Evolutionary conservation across 176 grass and related monocot species (phyloP), one percentile per base, ranked within the genome.

Genomic region (Paspalum notatum): DNA sequence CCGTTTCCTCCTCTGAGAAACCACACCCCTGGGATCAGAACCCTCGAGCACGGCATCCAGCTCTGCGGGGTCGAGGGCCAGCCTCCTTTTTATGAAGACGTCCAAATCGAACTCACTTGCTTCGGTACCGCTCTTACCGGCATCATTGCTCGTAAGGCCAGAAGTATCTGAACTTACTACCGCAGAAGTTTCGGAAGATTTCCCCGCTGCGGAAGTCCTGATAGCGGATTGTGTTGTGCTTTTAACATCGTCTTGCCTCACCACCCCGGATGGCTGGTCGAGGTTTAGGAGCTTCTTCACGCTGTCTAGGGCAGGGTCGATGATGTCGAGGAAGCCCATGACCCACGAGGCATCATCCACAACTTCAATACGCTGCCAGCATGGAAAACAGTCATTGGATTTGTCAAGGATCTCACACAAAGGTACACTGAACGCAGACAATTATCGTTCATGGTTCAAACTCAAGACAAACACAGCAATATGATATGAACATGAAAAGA

Each of bases 341-440:
- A 95, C 83, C 95, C 95, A 98, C 24, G 93, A 91, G 62, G 92
- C 87, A 79, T 98, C 95, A 78, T 98, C 95, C 61, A 98, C 90
- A 77, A 98, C 82, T 76, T 98, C 92, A 0, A 69, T 91, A 77
- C 92, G 92, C 95, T 98, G 90, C 55, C 66, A 64, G 62, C 17
- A 77, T 20, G 40, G 51, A 3, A 6, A 73, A 72, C 32, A 14
- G 57, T 89, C 27, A 75, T 24, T 66, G 32, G 39, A 20, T 50
- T 50, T 80, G 55, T 57, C 42, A 58, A 37, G 10, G 3, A 64
- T 64, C 39, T 79, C 11, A 4, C 6, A 2, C 65, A 21, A 15
- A 50, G 74, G 14, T 26, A 6, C 25, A 24, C 24, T 66, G 45
- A 61, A 53, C 32, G 69, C 20, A 22, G 47, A 18, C 9, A 48